These are phyloP conservation scores for Fagopyrum tataricum DNA, from an alignment of 148 eudicot species.

Conservation along the genomic window DNA sequence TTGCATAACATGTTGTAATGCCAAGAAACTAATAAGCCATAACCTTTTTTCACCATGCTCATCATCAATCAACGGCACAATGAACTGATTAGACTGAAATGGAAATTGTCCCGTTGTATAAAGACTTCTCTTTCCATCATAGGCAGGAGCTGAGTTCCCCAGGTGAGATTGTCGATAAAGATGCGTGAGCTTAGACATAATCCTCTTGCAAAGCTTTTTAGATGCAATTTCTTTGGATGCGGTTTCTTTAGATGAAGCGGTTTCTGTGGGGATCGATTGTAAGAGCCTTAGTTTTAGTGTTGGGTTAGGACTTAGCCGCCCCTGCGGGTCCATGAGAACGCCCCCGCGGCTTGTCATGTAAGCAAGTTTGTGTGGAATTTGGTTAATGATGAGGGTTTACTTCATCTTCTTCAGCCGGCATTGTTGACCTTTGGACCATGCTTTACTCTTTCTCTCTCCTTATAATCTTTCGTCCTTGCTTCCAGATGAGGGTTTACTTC, in stretches of 20 bases:
- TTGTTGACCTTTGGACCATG: too few relatives aligned
- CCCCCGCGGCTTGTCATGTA: too few relatives aligned
- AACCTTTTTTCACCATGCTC: constrained; percentile 21
- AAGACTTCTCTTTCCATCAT: constrained; percentile 47
- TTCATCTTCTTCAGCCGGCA: too few relatives aligned
- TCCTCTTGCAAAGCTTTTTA: constrained; percentile 26
- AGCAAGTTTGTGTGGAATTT: too few relatives aligned
- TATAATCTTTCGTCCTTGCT: too few relatives aligned
- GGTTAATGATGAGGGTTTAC: too few relatives aligned
- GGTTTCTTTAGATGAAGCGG: not conserved
- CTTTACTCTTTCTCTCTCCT: too few relatives aligned
- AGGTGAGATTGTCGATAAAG: constrained; percentile 31
- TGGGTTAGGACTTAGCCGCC: too few relatives aligned
- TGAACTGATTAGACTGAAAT: constrained; percentile 30
- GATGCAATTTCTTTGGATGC: constrained; percentile 22
- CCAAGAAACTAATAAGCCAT: not conserved
- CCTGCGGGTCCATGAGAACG: too few relatives aligned
- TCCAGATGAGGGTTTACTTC: too few relatives aligned
- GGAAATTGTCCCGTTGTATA: constrained; percentile 44
- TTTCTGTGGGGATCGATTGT: too few relatives aligned
- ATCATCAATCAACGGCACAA: constrained; percentile 29
- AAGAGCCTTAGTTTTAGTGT: too few relatives aligned
- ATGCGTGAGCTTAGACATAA: constrained; percentile 29
- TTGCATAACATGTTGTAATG: not conserved
- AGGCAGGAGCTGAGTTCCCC: constrained; percentile 34